Evolutionary conservation across 768 basidiomycete genomes (phyloP).

Genomic region (Mycena capillaripes): DNA sequence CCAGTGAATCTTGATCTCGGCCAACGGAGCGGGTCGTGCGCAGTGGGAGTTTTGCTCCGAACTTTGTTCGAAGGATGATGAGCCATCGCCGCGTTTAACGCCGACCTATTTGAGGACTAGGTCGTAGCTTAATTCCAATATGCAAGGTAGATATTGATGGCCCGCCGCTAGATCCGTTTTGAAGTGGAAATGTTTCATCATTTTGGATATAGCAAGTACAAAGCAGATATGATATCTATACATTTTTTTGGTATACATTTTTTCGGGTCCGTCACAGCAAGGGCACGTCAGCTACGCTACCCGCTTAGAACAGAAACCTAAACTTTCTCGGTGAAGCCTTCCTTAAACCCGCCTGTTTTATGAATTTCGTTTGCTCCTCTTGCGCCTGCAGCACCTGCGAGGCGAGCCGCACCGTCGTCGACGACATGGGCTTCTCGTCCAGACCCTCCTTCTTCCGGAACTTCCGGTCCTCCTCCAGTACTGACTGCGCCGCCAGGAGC

Average conservation of each 20-base stretch:
- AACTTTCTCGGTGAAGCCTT: background rate
- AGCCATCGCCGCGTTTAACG: background rate
- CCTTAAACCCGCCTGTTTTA: conserved; percentile 5
- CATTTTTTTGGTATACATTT: background rate
- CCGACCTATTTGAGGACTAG: background rate
- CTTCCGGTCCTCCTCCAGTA: conserved; percentile 26
- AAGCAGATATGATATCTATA: background rate
- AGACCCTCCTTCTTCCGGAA: conserved; percentile 28
- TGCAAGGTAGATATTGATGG: too few species aligned
- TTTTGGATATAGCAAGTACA: background rate
- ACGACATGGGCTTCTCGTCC: conserved; percentile 3
- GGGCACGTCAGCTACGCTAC: conserved; percentile 1
- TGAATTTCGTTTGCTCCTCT: background rate
- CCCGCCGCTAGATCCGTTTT: background rate
- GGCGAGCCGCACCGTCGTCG: conserved; percentile 19
- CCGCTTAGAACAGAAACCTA: conserved; percentile 14
- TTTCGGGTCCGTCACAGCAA: background rate
- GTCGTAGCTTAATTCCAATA: too few species aligned
- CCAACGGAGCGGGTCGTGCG: too few species aligned
- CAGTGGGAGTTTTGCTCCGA: too few species aligned
- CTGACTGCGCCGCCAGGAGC: conserved; percentile 32
- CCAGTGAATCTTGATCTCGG: background rate
- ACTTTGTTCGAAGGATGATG: background rate
- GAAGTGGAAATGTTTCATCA: background rate
- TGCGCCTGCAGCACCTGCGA: conserved; percentile 2